Evolutionary conservation across 2,329 filamentous ascomycete species (phyloP).

Genomic region (Knufia petricola): DNA sequence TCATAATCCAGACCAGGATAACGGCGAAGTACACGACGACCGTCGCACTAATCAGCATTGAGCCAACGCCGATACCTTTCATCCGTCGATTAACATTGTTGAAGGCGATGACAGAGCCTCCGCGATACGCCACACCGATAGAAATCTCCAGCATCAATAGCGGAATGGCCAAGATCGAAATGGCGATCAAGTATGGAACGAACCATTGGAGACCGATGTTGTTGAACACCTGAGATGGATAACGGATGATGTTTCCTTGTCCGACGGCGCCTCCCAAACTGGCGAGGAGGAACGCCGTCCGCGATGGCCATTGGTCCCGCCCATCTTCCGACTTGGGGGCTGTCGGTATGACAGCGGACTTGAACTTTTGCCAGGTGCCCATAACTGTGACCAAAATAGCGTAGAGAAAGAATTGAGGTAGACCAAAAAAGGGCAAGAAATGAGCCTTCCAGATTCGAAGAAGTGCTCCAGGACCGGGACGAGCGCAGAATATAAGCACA

Average conservation of each 20-base stretch:
- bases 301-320: constrained; percentile 45
- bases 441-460: too few species aligned
- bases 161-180: constrained; percentile 49
- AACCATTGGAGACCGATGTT: constrained; percentile 54
- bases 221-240: constrained; percentile 51
- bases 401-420: too few species aligned
- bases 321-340: too few species aligned
- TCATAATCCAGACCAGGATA: constrained; percentile 51
- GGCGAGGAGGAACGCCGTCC: constrained; percentile 45
- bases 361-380: too few species aligned
- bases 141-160: constrained; percentile 47
- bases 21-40: constrained; percentile 50
- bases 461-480: too few species aligned
- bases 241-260: constrained; percentile 47
- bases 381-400: too few species aligned
- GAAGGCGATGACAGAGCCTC: constrained; percentile 46
- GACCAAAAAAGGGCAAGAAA: too few species aligned
- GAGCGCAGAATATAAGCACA: too few species aligned
- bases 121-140: constrained; percentile 45
- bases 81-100: constrained; percentile 45
- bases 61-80: constrained; percentile 45
- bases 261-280: constrained; percentile 48
- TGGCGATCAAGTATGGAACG: constrained; percentile 47
- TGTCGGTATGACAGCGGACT: too few species aligned
- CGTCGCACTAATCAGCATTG: constrained; percentile 45